Base-by-base conservation (phyloP, 345 rosid genomes). In the Lepidium africanum region DNA sequence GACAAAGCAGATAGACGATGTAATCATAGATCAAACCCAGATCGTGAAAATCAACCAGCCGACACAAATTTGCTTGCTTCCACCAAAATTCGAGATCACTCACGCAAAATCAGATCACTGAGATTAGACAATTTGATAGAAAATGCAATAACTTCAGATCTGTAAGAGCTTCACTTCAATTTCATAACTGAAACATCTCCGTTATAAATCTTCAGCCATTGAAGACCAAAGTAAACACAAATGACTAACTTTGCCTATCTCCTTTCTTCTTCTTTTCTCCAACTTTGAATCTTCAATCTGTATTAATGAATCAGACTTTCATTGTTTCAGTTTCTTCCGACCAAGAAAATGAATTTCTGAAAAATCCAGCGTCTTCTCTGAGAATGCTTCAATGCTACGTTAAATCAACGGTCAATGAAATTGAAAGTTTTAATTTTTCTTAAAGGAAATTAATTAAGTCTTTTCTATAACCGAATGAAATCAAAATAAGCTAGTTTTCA, bases 381-480 rank as follows among this genome's bases (percentile, higher is more conserved):
- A 3, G 65, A 47, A 48, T 6, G 32, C 71, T 72, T 72, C 65
- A 72, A 64, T 64, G 65, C 10, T 72, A 72, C 76, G 71, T 64
- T 41, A 51, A 72, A 72, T 72, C 53, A 64, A 72, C 76, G 76
- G 71, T 72, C 76, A 72, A 72, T n/a, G 59, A 72, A 72, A 65
- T 48, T n/a, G 14, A 17, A 61, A 55, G 35, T 40, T 56, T 72
- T 56, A 47, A 59, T 58, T 58, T 16, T 63, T 71, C 45, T 53
- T 9, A 2, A 64, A 30, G 59, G 38, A 17, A 38, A 64, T 10
- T 19, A 47, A 38, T 27, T 13, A 38, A 46, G 55, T 23, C 30
- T 0, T 47, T 30, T 17, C 45, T 45, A 48, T 65, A 72, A 64
- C 8, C 8, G 53, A 64, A 56, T 25, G 0, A 16, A 47, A 39